A percentile compares a stretch with the other conserved stretches of the same genome.
These are phyloP conservation scores for Nakaseomyces delphensis DNA, from an alignment of 1,139 yeast genomes.

Conservation along the genomic window DNA sequence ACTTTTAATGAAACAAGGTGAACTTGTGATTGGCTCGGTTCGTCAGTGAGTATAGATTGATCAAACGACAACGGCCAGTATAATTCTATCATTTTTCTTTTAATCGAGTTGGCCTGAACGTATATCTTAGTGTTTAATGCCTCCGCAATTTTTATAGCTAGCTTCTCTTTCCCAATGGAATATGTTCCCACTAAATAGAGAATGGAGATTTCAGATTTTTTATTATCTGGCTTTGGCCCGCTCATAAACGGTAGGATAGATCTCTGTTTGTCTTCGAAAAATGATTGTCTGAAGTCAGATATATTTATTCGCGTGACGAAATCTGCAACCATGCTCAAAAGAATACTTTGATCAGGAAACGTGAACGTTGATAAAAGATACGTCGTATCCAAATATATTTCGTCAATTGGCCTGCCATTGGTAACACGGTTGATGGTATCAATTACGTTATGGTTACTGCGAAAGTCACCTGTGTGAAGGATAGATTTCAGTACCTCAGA, in stretches of 20 bases:
- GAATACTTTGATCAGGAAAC: slow-evolving; percentile 70
- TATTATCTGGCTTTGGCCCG: slow-evolving; percentile 4
- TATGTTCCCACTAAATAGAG: slow-evolving; percentile 72
- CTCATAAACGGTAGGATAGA: slow-evolving; percentile 40
- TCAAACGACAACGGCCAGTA: slow-evolving; percentile 8
- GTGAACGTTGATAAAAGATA: slow-evolving; percentile 65
- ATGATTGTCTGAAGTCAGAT: neutral
- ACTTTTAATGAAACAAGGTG: slow-evolving; percentile 63
- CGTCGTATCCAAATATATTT: slow-evolving; percentile 78
- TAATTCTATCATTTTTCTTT: slow-evolving; percentile 14
- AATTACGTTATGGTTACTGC: slow-evolving; percentile 43
- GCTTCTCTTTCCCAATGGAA: slow-evolving; percentile 80
- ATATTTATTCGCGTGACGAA: slow-evolving; percentile 37
- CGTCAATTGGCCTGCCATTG: slow-evolving; percentile 36
- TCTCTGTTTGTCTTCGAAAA: slow-evolving; percentile 30
- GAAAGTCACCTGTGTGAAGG: slow-evolving; percentile 88
- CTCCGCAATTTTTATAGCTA: slow-evolving; percentile 44
- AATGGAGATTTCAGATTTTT: slow-evolving; percentile 35
- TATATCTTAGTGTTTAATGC: slow-evolving; percentile 20
- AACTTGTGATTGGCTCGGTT: slow-evolving; percentile 46
- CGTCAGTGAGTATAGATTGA: slow-evolving; percentile 33
- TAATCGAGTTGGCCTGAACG: slow-evolving; percentile 14
- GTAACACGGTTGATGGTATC: slow-evolving; percentile 27
- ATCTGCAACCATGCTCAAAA: slow-evolving; percentile 49
- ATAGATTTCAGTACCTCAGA: slow-evolving; percentile 22